A percentile compares a stretch with the other conserved stretches of the same genome.
Conservation (phyloP, 306 rosid species). For the Citrullus colocynthis region DNA sequence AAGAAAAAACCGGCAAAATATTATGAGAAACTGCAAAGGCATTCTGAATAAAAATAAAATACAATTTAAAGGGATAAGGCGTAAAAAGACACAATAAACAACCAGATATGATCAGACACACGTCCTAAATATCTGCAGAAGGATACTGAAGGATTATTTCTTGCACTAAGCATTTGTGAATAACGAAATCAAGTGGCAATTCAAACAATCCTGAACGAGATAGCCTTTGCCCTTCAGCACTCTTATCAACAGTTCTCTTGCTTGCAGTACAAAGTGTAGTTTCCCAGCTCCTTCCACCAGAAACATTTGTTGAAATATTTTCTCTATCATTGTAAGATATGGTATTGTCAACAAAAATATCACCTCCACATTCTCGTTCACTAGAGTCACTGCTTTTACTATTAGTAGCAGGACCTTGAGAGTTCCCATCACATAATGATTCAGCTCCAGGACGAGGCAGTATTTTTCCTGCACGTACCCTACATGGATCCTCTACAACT, state of each 20-base stretch:
- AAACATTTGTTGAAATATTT: conserved; percentile 18
- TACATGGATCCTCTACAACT: conserved; percentile 60
- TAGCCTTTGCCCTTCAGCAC: conserved; percentile 27
- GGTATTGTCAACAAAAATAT: conserved; percentile 22
- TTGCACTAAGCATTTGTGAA: conserved; percentile 82
- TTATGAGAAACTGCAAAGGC: background rate
- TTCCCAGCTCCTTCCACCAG: conserved; percentile 92
- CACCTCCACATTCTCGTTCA: conserved; percentile 15
- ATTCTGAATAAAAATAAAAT: background rate
- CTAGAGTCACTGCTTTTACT: conserved; percentile 20
- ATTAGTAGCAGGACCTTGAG: conserved; percentile 18
- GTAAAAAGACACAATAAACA: conserved; percentile 9
- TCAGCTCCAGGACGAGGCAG: conserved; percentile 18
- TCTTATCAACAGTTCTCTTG: conserved; percentile 10
- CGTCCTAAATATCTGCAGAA: conserved; percentile 17
- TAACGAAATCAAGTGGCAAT: conserved; percentile 74
- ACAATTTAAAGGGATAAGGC: conserved; percentile 8
- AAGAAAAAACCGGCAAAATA: background rate
- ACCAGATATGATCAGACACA: conserved; percentile 2
- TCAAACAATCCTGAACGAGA: conserved; percentile 32
- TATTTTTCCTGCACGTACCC: conserved; percentile 36
- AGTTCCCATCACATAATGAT: conserved; percentile 5
- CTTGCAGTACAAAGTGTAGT: conserved; percentile 48
- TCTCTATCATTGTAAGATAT: conserved; percentile 13
- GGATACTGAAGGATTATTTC: conserved; percentile 96